Evolutionary conservation across 345 rosid species (phyloP), one percentile per base, ranked within the genome.

Genomic region (Syzygium aqueum): DNA sequence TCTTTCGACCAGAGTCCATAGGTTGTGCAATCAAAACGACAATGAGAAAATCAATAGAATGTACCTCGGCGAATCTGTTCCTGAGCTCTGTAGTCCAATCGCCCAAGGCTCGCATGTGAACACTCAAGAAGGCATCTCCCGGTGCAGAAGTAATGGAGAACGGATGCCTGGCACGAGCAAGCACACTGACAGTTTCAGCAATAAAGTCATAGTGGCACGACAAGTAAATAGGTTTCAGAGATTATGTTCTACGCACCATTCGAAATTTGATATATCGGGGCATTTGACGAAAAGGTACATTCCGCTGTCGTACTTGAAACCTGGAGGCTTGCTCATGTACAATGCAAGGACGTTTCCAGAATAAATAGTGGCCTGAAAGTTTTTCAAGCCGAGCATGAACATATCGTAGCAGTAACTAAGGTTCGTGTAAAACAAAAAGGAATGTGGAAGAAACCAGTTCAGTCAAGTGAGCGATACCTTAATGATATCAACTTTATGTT

Each of bases 71-170:
- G 65, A 97, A 96, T 87, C 13, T 92, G 57, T 89, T 88, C 87
- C 87, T 94, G 54, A 65, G 86, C 84, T 86, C 87, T 22, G 77
- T 25, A 7, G 89, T 88, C 85, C 89, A 88, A 80, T 88, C 89
- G 9, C 89, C 99, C 53, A 96, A 85, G 27, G 98, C 89, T 90
- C 99, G 85, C 85, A 96, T 93, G 91, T 97, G 99, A 86, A 97
- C 96, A 83, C 99, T 96, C 88, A 97, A 86, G 90, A 91, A 95
- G 51, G 92, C 95, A 88, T 97, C 99, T 37, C 93, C 96, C 13
- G 99, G 98, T 33, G 99, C 98, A n/a, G 99, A 97, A 82, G 99
- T 96, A 90, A 97, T 97, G 53, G 98, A 96, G 87, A 97, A 96
- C 10, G 97, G 99, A 91, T 96, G 99, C 99, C 99, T 97, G 90